Evolutionary conservation across 257 asterid species (phyloP).

Genomic region (Solanum chiquidenum): DNA sequence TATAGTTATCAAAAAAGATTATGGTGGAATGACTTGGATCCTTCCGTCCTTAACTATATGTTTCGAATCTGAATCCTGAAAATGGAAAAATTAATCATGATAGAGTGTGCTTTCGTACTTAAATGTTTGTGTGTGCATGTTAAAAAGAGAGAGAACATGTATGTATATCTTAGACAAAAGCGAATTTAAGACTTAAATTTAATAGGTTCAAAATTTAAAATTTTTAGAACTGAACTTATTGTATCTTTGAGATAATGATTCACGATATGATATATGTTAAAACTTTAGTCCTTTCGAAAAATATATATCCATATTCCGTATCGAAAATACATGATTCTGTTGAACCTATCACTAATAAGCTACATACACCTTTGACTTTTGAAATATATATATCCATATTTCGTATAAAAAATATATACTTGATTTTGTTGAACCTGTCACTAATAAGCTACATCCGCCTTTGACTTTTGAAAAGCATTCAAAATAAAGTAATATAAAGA

Average conservation of each 20-base stretch:
- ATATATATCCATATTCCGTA: not conserved
- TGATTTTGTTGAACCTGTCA: not conserved
- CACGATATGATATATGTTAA: not conserved
- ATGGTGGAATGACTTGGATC: not conserved
- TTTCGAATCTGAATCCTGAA: not conserved
- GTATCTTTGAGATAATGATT: not conserved
- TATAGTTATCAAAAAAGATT: not conserved
- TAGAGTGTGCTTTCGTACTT: not conserved
- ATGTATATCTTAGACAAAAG: not conserved
- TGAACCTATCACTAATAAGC: not conserved
- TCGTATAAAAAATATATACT: not conserved
- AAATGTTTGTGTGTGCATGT: not conserved
- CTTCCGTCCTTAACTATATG: not conserved
- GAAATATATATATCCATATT: not conserved
- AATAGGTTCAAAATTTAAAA: not conserved
- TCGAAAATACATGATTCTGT: not conserved
- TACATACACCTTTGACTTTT: not conserved
- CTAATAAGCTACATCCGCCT: not conserved
- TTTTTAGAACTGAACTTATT: not conserved
- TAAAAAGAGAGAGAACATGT: not conserved
- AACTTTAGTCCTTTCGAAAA: not conserved
- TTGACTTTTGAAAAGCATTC: not conserved
- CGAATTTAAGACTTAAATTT: not conserved
- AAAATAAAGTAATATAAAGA: no score
- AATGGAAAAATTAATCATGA: not conserved